phyloP scores from a whole-genome alignment of 2,329 filamentous ascomycete species.

The Fusarium pilosicola region DNA sequence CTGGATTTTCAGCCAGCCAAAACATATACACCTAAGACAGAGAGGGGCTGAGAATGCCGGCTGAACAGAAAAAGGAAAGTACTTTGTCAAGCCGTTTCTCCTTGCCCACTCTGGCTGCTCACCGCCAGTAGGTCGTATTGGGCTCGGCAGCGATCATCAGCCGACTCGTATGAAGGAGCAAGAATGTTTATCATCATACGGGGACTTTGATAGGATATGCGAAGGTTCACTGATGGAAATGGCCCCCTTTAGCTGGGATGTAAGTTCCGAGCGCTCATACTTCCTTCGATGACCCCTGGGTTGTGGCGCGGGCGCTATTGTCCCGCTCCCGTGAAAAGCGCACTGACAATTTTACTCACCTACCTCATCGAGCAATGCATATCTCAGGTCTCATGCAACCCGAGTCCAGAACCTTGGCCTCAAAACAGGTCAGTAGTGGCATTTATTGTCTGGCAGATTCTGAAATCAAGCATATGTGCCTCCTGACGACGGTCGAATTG shows the following conservation, averaged over 20 bases:
- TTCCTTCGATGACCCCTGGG: neutral
- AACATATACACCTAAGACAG: neutral
- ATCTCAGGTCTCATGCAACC: neutral
- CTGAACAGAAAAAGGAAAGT: neutral
- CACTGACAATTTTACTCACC: neutral
- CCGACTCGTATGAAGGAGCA: fast-evolving
- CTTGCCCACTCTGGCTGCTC: neutral
- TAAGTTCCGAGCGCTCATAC: fast-evolving
- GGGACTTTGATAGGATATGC: fast-evolving
- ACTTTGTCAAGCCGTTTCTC: neutral
- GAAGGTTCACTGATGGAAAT: too few species aligned
- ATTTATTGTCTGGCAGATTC: neutral
- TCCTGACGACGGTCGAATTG: neutral
- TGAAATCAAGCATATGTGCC: neutral
- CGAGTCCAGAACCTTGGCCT: neutral
- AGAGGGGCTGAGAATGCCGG: neutral
- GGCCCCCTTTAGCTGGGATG: too few species aligned
- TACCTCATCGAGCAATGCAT: neutral
- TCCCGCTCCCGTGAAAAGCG: neutral
- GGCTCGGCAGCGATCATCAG: too few species aligned
- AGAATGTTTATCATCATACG: fast-evolving
- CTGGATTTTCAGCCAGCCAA: neutral
- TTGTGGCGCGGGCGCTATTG: neutral
- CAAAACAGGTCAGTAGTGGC: too few species aligned
- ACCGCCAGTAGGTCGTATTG: neutral